These are phyloP conservation scores for Sporothrix pallida DNA, from an alignment of 2,329 filamentous ascomycete genomes.

Conservation along the genomic window DNA sequence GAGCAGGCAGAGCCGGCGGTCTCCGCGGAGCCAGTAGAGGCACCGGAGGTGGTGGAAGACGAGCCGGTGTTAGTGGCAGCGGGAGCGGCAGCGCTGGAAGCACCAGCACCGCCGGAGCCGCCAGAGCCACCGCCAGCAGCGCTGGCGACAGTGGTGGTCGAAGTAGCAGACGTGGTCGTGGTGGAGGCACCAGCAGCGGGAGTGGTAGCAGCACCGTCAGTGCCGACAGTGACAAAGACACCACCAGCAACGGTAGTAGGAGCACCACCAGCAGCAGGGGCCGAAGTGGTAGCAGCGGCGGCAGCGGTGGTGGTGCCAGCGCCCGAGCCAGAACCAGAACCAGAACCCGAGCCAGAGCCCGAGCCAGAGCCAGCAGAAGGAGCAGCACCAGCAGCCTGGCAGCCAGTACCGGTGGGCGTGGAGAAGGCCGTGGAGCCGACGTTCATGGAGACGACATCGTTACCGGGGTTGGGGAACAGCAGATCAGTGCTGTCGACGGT, in stretches of 20 bases:
- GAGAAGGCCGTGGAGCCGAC: slow-evolving; percentile 47
- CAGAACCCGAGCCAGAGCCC: slow-evolving; percentile 24
- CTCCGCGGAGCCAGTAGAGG: slow-evolving; percentile 40
- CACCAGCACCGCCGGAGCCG: background rate
- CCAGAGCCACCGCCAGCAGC: slow-evolving; percentile 20
- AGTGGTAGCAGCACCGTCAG: slow-evolving; percentile 26
- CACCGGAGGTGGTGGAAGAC: slow-evolving; percentile 31
- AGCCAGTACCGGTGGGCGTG: slow-evolving; percentile 40
- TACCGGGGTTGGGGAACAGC: slow-evolving; percentile 71
- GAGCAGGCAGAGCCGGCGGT: slow-evolving; percentile 54
- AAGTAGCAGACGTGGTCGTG: slow-evolving; percentile 34
- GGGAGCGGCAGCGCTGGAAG: background rate
- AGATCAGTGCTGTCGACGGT: slow-evolving; percentile 63
- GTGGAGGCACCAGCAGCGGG: slow-evolving; percentile 12
- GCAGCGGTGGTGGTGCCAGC: slow-evolving; percentile 32
- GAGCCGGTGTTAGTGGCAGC: slow-evolving; percentile 30
- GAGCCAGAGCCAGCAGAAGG: slow-evolving; percentile 42
- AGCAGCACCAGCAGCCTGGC: slow-evolving; percentile 41
- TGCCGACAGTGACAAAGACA: slow-evolving; percentile 48
- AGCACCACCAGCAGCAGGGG: slow-evolving; percentile 36
- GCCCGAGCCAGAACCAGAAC: slow-evolving; percentile 29
- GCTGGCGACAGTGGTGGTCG: slow-evolving; percentile 12
- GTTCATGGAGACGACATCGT: slow-evolving; percentile 58
- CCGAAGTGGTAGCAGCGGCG: background rate
- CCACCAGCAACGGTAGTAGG: slow-evolving; percentile 46